phyloP scores from a whole-genome alignment of 2,329 filamentous ascomycete species.

The Hymenoscyphus repandus region DNA sequence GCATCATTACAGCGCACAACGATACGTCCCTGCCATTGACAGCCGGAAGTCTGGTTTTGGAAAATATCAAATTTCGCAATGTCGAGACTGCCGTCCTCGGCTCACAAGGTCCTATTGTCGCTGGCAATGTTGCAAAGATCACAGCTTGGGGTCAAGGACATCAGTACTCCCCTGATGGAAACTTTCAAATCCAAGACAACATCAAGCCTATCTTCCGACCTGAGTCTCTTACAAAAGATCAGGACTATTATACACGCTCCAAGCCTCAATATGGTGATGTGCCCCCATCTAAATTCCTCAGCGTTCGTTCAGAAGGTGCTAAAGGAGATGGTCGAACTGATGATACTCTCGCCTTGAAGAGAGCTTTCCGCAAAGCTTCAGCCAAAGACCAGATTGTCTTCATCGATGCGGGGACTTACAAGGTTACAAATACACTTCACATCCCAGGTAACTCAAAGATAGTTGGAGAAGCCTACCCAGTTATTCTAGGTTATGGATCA shows the following conservation, averaged over 20 bases:
- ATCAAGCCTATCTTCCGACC: slow-evolving; percentile 41
- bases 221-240: slow-evolving; percentile 37
- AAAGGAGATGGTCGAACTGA: slow-evolving; percentile 11
- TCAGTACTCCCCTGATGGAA: slow-evolving; percentile 51
- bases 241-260: slow-evolving; percentile 43
- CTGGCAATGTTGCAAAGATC: slow-evolving; percentile 61
- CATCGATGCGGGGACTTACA: slow-evolving; percentile 39
- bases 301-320: slow-evolving; percentile 36
- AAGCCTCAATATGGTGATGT: slow-evolving; percentile 50
- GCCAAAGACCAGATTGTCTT: slow-evolving; percentile 34
- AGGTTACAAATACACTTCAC: slow-evolving; percentile 40
- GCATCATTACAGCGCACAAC: slow-evolving; percentile 42
- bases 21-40: slow-evolving; percentile 52
- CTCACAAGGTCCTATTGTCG: slow-evolving; percentile 44
- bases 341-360: slow-evolving; percentile 39
- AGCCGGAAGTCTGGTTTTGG: slow-evolving; percentile 73
- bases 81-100: slow-evolving; percentile 61
- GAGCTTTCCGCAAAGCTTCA: slow-evolving; percentile 49
- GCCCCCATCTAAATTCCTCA: slow-evolving; percentile 37
- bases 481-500: slow-evolving; percentile 31
- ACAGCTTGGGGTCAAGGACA: slow-evolving; percentile 74
- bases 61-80: slow-evolving; percentile 76
- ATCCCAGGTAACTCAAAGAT: slow-evolving; percentile 45
- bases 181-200: slow-evolving; percentile 35
- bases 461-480: slow-evolving; percentile 49